These are phyloP conservation scores for Endothia cerciana DNA, from an alignment of 2,329 filamentous ascomycete genomes.

Conservation along the genomic window DNA sequence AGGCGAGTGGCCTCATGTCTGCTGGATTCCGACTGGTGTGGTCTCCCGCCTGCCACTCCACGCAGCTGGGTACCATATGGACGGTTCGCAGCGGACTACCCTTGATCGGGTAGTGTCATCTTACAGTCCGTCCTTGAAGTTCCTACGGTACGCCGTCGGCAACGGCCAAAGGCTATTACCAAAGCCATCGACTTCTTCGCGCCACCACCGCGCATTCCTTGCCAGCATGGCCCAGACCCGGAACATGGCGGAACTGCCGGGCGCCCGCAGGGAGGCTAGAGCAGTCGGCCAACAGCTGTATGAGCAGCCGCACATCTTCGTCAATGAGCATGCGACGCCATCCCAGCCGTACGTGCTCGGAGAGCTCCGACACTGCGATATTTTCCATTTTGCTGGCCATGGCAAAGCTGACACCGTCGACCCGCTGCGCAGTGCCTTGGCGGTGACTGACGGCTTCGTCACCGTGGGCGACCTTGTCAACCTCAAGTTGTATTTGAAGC, in stretches of 20 bases:
- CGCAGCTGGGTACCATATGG: constrained; percentile 39
- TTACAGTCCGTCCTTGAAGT: constrained; percentile 42
- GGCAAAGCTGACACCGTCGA: not conserved
- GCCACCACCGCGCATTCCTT: not conserved
- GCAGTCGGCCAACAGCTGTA: not conserved
- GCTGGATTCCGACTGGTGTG: constrained; percentile 41
- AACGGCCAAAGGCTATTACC: too few relatives aligned
- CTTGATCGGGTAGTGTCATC: constrained; percentile 45
- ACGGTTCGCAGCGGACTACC: constrained; percentile 32
- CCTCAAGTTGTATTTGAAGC: not conserved
- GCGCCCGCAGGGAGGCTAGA: not conserved
- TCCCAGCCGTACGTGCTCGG: constrained; percentile 20
- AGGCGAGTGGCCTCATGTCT: constrained; percentile 32
- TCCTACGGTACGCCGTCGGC: constrained; percentile 34
- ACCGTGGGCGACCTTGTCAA: not conserved
- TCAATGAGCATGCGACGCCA: not conserved
- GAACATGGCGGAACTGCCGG: not conserved
- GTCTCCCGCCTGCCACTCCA: constrained; percentile 40
- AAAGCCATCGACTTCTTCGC: too few relatives aligned
- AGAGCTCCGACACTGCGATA: not conserved
- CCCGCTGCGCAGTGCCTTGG: not conserved
- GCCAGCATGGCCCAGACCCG: not conserved
- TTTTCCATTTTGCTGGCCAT: constrained; percentile 9
- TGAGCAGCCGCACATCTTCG: not conserved
- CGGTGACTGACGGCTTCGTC: not conserved